Conservation (phyloP, 2,329 filamentous ascomycete species). For the Colletotrichum sp. region DNA sequence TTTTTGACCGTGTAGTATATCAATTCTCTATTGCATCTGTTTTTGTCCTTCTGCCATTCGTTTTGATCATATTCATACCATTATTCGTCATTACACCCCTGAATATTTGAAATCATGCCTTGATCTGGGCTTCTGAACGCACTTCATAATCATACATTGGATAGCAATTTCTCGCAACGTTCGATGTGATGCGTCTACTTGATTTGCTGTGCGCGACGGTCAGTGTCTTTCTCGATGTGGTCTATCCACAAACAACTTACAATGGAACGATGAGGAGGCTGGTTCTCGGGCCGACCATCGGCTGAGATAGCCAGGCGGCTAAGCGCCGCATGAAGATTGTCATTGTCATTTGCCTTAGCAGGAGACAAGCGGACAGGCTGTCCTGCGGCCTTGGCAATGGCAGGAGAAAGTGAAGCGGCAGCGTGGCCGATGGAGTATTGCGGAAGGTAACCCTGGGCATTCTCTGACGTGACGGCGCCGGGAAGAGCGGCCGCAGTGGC, state of each 20-base stretch:
- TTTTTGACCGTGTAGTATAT: not conserved
- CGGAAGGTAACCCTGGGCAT: slow-evolving; percentile 58
- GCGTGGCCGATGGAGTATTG: slow-evolving; percentile 55
- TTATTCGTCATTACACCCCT: not conserved
- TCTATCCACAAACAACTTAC: not conserved
- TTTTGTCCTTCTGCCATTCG: not conserved
- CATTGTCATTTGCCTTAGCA: slow-evolving; percentile 29
- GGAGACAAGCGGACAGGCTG: slow-evolving; percentile 32
- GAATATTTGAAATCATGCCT: not conserved
- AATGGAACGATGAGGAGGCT: slow-evolving; percentile 34
- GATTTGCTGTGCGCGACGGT: not conserved
- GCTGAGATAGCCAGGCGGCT: slow-evolving; percentile 21
- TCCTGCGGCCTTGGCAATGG: slow-evolving; percentile 42
- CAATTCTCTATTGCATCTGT: not conserved
- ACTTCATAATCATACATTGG: not conserved
- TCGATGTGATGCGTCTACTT: not conserved
- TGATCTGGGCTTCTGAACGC: not conserved
- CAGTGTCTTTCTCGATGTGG: not conserved
- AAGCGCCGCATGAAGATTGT: slow-evolving; percentile 20
- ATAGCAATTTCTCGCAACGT: not conserved
- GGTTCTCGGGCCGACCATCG: slow-evolving; percentile 51
- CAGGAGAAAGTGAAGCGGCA: slow-evolving; percentile 53
- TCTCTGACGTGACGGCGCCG: slow-evolving; percentile 56
- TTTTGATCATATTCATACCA: not conserved
- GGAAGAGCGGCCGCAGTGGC: slow-evolving; percentile 51